Evolutionary conservation across 805 yeast genomes (phyloP), one percentile per base, ranked within the genome.

Genomic region (Spathaspora arborariae): DNA sequence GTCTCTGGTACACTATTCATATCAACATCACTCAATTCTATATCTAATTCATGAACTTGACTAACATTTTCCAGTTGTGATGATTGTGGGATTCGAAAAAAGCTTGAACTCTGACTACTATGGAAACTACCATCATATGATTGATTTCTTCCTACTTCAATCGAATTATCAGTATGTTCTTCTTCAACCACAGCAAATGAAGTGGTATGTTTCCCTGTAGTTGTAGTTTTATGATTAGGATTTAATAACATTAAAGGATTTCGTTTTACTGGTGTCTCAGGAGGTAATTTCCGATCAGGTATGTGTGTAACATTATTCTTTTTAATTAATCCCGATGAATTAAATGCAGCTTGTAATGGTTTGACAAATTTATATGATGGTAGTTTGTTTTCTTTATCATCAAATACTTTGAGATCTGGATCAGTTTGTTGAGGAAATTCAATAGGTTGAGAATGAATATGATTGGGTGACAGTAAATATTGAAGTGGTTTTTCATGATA

Each of bases 271-370:
- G 76, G 76, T 1, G 76, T 72, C 42, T 72, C 76, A 0, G 76
- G 76, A 1, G 75, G 75, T 8, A 63, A 55, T 44, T 69, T 70
- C 35, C 62, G 56, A 39, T 42, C 47, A 5, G 15, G 33, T 13
- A 39, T 48, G 42, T 16, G 37, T 8, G 39, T 54, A 7, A 65
- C 48, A 16, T 59, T 62, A 56, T 60, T 70, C 68, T 64, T 82
- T 69, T 65, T 85, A 71, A 83, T 64, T 30, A 88, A 67, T 0
- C 96, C 96, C 0, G 87, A 69, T 2, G 91, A 78, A 60, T 80
- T 75, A 63, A 88, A 88, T 13, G 94, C 96, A 0, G 91, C 84
- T 60, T 88, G 96, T 35, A 88, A 72, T 2, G 96, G 96, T 59
- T 85, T 86, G 19, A 86, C 94, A 41, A 81, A 79, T 52, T 81